phyloP scores from a whole-genome alignment of 2,329 filamentous ascomycete genomes.

The Cercospora zeina region DNA sequence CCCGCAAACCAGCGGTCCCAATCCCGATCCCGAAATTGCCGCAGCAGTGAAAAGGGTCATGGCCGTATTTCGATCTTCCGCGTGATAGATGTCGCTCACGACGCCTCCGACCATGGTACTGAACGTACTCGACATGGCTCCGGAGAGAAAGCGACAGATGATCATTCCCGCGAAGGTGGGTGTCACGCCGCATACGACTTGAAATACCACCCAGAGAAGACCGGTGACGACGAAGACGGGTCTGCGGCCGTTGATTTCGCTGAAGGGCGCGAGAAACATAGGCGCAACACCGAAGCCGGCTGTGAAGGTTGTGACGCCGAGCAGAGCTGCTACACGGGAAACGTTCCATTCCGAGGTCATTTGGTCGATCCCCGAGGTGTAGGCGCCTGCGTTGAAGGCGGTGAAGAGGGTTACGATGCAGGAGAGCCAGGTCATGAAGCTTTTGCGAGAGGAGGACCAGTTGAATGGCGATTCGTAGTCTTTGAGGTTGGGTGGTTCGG shows the following conservation, averaged over 20 bases:
- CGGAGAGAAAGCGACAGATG: constrained; percentile 71
- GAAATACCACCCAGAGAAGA: constrained; percentile 68
- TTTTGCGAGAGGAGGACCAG: constrained; percentile 71
- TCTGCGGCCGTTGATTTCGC: constrained; percentile 79
- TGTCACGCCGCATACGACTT: constrained; percentile 72
- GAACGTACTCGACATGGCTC: constrained; percentile 75
- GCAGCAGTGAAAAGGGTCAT: constrained; percentile 86
- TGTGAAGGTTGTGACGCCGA: constrained; percentile 81
- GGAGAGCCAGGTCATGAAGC: constrained; percentile 68
- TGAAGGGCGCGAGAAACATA: constrained; percentile 82
- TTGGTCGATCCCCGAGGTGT: constrained; percentile 67
- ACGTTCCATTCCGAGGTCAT: constrained; percentile 67
- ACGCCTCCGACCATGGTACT: constrained; percentile 92
- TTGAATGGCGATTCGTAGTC: constrained; percentile 68
- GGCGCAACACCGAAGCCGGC: constrained; percentile 77
- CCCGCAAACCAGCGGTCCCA: constrained; percentile 71
- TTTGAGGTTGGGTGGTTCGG: constrained; percentile 64
- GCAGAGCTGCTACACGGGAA: constrained; percentile 64
- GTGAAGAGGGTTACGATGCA: constrained; percentile 75
- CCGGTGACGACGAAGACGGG: constrained; percentile 78
- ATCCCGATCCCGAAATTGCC: constrained; percentile 75
- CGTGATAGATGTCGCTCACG: constrained; percentile 80
- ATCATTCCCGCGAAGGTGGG: constrained; percentile 71
- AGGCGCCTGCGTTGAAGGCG: constrained; percentile 74
- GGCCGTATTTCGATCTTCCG: constrained; percentile 76